Percentiles rank a stretch among this genome's conserved stretches.
Evolutionary conservation across 2,329 filamentous ascomycete species (phyloP).

Genomic region (Dactylellina parvicollis): DNA sequence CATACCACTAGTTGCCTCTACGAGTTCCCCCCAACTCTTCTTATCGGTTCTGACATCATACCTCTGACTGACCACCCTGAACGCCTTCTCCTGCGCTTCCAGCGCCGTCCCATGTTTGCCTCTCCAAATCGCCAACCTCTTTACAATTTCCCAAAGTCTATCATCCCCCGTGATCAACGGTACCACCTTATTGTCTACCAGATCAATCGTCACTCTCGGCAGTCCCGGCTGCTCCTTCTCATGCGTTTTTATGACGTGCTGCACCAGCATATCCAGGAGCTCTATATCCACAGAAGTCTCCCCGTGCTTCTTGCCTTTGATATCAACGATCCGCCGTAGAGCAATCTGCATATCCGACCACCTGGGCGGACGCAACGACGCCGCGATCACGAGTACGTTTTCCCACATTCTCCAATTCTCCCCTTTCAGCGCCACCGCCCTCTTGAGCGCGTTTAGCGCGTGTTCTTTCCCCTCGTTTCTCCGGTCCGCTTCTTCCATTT

Average conservation of each 20-base stretch:
- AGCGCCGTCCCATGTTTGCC: conserved; percentile 76
- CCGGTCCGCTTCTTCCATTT: conserved; percentile 60
- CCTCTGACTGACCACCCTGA: conserved; percentile 75
- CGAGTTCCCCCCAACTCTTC: conserved; percentile 75
- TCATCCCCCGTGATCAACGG: conserved; percentile 85
- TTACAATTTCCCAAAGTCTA: conserved; percentile 79
- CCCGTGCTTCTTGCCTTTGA: conserved; percentile 72
- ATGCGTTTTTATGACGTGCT: conserved; percentile 71
- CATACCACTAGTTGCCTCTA: conserved; percentile 80
- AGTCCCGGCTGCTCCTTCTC: conserved; percentile 64
- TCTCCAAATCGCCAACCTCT: conserved; percentile 77
- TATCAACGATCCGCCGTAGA: conserved; percentile 76
- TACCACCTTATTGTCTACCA: conserved; percentile 78
- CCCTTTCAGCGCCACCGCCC: conserved; percentile 82
- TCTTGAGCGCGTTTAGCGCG: conserved; percentile 82
- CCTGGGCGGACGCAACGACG: conserved; percentile 78
- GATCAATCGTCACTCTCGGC: conserved; percentile 72
- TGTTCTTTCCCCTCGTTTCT: conserved; percentile 47
- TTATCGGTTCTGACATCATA: conserved; percentile 69
- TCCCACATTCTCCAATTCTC: conserved; percentile 96
- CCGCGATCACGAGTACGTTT: conserved; percentile 88
- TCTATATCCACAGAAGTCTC: conserved; percentile 81
- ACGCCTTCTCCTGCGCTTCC: conserved; percentile 87
- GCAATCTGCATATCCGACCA: conserved; percentile 80
- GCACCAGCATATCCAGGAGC: conserved; percentile 76